Base-by-base conservation (phyloP, 495 filamentous ascomycete genomes). In the Penicillium angulare region DNA sequence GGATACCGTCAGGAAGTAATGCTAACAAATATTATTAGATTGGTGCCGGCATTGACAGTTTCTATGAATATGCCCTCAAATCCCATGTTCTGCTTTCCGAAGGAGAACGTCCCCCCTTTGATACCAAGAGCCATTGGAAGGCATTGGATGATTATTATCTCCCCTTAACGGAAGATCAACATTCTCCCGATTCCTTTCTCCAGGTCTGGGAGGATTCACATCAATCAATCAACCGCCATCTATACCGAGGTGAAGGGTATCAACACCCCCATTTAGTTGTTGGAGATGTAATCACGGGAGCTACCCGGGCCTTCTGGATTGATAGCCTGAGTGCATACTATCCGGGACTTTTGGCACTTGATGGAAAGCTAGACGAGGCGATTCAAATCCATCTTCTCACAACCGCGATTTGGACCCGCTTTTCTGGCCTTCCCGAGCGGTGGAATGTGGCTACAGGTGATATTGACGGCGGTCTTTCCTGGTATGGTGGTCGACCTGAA, bases 11-110 rank as follows among this genome's bases (percentile, higher is more conserved):
- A 21, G 16, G 2, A 23, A 34, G 35, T n/a, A 10, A 31, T n/a
- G 13, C 61, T 63, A 56, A 67, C 38, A 49, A 40, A 16, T 7
- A 24, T 20, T 12, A 21, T n/a, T 43, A 77, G 77, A 92, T 98
- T 59, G 93, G 93, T 31, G 93, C 93, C 1, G 95, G 93, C 15
- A 87, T 95, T 55, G 93, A 97, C 67, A 96, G 91, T 71, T 98
- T 97, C 71, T 97, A 92, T 59, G 93, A 98, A 72, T 98, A 98
- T 64, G 93, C 93, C 2, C 79, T 96, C 63, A 98, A 98, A 64
- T 87, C 91, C 2, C 85, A 95, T 56, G 86, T 98, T 53, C 71
- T 98, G 7, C 81, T 97, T 15, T 95, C 92, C 2, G 84, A 88
- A 12, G 73, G 73, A 38, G 61, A 74, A 29, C 66, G 64, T 8